Conservation (phyloP, 2,329 filamentous ascomycete genomes). For the Botryotinia calthae region DNA sequence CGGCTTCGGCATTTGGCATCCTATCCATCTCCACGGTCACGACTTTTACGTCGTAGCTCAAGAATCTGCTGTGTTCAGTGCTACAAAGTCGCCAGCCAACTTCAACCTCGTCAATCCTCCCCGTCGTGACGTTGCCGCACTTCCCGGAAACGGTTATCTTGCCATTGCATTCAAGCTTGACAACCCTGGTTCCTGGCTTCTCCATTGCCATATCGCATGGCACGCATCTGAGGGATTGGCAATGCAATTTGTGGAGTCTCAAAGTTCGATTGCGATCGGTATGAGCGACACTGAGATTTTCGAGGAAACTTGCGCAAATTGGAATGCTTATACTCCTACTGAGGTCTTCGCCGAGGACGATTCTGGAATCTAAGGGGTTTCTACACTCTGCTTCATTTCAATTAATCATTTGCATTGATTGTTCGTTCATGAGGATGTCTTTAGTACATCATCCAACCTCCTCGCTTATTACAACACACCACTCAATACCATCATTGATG, state of each 20-base stretch:
- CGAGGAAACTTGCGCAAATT: constrained; percentile 30
- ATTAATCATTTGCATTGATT: no score
- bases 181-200: constrained; percentile 38
- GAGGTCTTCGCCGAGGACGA: constrained; percentile 31
- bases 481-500: not conserved
- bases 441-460: not conserved
- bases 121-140: constrained; percentile 51
- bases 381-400: no score
- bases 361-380: constrained; percentile 31
- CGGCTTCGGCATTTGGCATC: constrained; percentile 32
- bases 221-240: constrained; percentile 54
- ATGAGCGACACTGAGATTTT: constrained; percentile 27
- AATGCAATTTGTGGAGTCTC: constrained; percentile 49
- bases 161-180: constrained; percentile 38
- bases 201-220: constrained; percentile 47
- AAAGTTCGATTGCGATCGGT: constrained; percentile 27
- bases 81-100: not conserved
- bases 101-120: constrained; percentile 46
- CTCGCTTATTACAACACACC: not conserved
- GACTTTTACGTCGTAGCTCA: constrained; percentile 48
- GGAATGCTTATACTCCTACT: constrained; percentile 26
- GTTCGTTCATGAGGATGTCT: not conserved
- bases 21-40: constrained; percentile 51
- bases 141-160: constrained; percentile 40
- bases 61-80: constrained; percentile 41